These are phyloP conservation scores for Chionographis japonica DNA, from an alignment of 106 monocot species.

Conservation along the genomic window DNA sequence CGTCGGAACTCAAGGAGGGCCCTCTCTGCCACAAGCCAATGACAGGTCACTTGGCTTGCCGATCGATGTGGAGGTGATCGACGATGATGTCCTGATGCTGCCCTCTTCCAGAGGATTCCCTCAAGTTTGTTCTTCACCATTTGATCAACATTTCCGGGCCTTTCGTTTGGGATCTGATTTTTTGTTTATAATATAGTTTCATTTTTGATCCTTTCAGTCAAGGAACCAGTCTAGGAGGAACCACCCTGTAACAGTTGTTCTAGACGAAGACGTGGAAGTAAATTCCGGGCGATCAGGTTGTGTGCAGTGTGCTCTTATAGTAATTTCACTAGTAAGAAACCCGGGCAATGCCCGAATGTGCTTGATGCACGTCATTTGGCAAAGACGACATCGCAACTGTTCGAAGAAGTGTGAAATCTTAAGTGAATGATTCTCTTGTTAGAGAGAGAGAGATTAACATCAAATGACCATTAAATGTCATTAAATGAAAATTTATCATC, in stretches of 20 bases:
- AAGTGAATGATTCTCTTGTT: too few species aligned
- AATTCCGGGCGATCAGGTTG: neutral
- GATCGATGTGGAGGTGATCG: slow-evolving; percentile 1
- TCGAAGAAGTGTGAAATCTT: too few species aligned
- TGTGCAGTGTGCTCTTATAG: too few species aligned
- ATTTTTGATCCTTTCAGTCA: neutral
- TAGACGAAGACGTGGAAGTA: slow-evolving; percentile 3
- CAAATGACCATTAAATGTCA: too few species aligned
- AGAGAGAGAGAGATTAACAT: too few species aligned
- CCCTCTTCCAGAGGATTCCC: slow-evolving; percentile 6
- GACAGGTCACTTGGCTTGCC: neutral
- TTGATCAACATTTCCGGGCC: neutral
- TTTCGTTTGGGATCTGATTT: too few species aligned
- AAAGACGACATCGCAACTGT: too few species aligned
- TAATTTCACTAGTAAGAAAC: too few species aligned
- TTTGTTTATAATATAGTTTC: too few species aligned
- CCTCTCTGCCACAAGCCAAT: neutral
- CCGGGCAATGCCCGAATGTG: too few species aligned
- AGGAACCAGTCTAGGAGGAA: neutral
- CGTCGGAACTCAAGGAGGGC: neutral
- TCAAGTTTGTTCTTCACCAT: neutral
- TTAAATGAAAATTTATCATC: too few species aligned
- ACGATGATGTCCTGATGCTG: neutral
- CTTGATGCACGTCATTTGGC: too few species aligned
- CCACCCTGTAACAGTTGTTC: neutral